Evolutionary conservation across 768 basidiomycete species (phyloP).

Genomic region (Gymnopilus junonius): DNA sequence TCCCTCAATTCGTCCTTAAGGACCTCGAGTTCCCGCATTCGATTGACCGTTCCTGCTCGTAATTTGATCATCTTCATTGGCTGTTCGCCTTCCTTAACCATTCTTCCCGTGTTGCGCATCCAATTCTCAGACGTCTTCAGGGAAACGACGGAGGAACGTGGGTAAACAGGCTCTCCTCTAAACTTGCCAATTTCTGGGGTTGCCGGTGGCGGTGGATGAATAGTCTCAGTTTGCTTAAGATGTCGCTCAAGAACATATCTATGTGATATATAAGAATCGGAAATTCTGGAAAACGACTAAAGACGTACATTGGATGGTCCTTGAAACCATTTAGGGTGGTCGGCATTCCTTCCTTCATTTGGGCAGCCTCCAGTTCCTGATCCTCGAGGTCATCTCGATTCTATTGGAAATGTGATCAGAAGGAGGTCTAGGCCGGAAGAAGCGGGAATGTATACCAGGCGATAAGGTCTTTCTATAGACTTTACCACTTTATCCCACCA

Average conservation of each 20-base stretch:
- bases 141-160: constrained; percentile 79
- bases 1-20: constrained; percentile 46
- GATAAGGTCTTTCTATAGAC: constrained; percentile 74
- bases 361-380: constrained; percentile 77
- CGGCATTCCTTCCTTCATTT: constrained; percentile 92
- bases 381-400: constrained; percentile 94
- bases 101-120: constrained; percentile 83
- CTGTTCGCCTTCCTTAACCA: constrained; percentile 72
- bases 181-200: constrained; percentile 87
- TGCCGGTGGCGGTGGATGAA: constrained; percentile 67
- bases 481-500: constrained; percentile 86
- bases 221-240: constrained; percentile 84
- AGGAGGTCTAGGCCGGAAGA: constrained; percentile 9
- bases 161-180: constrained; percentile 90
- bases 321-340: constrained; percentile 91
- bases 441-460: constrained; percentile 60
- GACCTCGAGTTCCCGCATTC: constrained; percentile 67
- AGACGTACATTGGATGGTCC: constrained; percentile 84
- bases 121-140: constrained; percentile 94
- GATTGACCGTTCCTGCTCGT: constrained; percentile 79
- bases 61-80: constrained; percentile 91
- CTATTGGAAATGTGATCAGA: constrained; percentile 45
- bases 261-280: neutral
- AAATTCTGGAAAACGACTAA: neutral
- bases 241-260: constrained; percentile 80